Conservation (phyloP, 495 filamentous ascomycete genomes). For the Neohortaea acidophila region DNA sequence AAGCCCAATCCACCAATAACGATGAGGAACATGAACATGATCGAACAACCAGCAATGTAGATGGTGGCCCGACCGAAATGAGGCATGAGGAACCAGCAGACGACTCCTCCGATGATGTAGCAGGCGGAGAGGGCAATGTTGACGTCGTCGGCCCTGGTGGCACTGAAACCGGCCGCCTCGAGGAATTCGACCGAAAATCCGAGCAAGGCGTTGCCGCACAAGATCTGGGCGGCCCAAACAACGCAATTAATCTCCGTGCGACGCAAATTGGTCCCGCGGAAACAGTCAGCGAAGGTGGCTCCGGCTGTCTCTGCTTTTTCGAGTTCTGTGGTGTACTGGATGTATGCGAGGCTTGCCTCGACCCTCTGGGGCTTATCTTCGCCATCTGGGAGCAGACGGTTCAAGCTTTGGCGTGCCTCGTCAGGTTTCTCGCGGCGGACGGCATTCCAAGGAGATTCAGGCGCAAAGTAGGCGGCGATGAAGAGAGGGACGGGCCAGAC, state of each 20-base stretch:
- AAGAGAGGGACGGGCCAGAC: constrained; percentile 13
- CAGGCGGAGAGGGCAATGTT: constrained; percentile 10
- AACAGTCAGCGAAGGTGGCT: constrained; percentile 9
- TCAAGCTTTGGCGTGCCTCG: constrained; percentile 5
- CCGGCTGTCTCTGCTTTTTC: constrained; percentile 8
- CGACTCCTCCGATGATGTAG: constrained; percentile 4
- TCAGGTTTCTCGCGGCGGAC: constrained; percentile 10
- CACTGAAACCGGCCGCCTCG: constrained; percentile 3
- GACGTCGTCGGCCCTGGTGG: constrained; percentile 6
- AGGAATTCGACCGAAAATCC: constrained; percentile 3
- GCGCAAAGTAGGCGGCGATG: constrained; percentile 9
- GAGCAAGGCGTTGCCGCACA: constrained; percentile 4
- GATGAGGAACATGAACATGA: constrained; percentile 20
- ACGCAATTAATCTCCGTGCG: constrained; percentile 13
- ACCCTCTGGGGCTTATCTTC: background rate
- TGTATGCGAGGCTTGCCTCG: constrained; percentile 8
- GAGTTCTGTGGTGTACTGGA: constrained; percentile 10
- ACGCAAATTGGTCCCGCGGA: constrained; percentile 12
- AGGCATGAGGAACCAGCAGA: constrained; percentile 12
- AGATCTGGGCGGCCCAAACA: constrained; percentile 7
- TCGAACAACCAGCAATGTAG: constrained; percentile 10
- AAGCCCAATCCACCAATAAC: constrained; percentile 62
- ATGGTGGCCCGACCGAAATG: constrained; percentile 9
- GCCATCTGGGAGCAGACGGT: constrained; percentile 1
- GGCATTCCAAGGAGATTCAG: constrained; percentile 8